These are phyloP conservation scores for Pseudogymnoascus verrucosus DNA, from an alignment of 2,329 filamentous ascomycete genomes.

Conservation along the genomic window DNA sequence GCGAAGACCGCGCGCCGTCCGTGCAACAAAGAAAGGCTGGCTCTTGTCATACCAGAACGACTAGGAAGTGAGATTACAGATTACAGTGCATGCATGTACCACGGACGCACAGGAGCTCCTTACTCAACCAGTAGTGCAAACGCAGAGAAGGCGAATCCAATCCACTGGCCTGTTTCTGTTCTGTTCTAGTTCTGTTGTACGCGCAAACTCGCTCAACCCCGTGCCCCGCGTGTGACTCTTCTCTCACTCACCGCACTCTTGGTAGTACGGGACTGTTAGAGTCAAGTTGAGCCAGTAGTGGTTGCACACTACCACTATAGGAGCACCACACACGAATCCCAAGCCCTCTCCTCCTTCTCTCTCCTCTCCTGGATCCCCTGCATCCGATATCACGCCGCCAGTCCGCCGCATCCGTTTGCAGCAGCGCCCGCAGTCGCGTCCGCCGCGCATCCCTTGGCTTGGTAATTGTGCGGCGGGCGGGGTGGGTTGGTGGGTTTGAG, in stretches of 20 bases:
- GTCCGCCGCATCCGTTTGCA: not conserved
- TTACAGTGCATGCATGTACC: not conserved
- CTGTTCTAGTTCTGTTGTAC: not conserved
- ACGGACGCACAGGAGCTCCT: not conserved
- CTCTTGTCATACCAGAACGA: not conserved
- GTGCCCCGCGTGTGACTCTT: not conserved
- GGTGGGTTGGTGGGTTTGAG: not conserved
- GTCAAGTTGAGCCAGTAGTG: too few relatives aligned
- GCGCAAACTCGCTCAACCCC: not conserved
- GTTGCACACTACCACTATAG: not conserved
- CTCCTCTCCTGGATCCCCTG: not conserved
- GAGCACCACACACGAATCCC: not conserved
- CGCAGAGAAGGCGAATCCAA: too few relatives aligned
- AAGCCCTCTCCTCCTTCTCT: not conserved
- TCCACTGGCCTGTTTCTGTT: too few relatives aligned
- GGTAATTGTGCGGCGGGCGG: not conserved
- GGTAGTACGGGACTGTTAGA: not conserved
- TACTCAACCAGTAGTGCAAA: not conserved
- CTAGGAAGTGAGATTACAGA: not conserved
- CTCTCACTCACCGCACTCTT: not conserved
- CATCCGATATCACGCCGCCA: not conserved
- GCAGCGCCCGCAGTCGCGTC: not conserved
- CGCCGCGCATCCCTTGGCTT: not conserved
- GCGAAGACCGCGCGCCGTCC: not conserved
- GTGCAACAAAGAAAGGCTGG: not conserved